Percentiles rank a stretch among this genome's conserved stretches.
Conservation (phyloP, 345 rosid species). For the Corchorus capsularis region DNA sequence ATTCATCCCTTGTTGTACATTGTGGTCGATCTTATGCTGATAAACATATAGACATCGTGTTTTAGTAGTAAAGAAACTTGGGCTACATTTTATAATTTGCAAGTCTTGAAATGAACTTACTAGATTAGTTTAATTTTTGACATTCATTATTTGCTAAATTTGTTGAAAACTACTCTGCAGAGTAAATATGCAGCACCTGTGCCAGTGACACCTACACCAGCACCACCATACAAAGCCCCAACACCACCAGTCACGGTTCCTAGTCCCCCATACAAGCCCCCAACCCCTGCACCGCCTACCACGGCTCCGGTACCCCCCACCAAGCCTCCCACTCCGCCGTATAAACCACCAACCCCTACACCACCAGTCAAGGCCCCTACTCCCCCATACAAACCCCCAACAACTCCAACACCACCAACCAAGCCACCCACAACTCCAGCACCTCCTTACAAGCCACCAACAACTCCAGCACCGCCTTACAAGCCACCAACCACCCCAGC, state of each 20-base stretch:
- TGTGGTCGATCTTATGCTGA: not conserved
- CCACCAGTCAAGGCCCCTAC: not conserved
- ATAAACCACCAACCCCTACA: slow-evolving; percentile 4
- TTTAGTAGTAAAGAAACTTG: not conserved
- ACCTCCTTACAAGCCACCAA: too few species aligned
- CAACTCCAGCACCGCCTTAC: slow-evolving; percentile 7
- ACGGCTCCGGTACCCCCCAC: slow-evolving; percentile 10
- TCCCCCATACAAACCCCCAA: slow-evolving; percentile 13
- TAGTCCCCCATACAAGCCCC: not conserved
- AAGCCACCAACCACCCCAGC: not conserved
- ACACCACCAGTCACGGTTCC: not conserved
- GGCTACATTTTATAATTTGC: not conserved
- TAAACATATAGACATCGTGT: not conserved
- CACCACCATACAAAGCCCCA: slow-evolving; percentile 5
- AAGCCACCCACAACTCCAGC: not conserved
- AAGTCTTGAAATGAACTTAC: not conserved
- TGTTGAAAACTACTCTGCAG: not conserved
- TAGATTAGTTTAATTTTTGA: not conserved
- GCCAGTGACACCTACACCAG: not conserved
- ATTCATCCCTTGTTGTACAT: not conserved
- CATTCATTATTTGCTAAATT: not conserved
- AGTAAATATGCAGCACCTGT: slow-evolving; percentile 15
- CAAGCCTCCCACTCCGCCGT: too few species aligned
- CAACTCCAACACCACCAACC: slow-evolving; percentile 20
- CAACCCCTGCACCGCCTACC: slow-evolving; percentile 17